Conservation (phyloP, 2,329 filamentous ascomycete species). For the Pyrenophora teres region DNA sequence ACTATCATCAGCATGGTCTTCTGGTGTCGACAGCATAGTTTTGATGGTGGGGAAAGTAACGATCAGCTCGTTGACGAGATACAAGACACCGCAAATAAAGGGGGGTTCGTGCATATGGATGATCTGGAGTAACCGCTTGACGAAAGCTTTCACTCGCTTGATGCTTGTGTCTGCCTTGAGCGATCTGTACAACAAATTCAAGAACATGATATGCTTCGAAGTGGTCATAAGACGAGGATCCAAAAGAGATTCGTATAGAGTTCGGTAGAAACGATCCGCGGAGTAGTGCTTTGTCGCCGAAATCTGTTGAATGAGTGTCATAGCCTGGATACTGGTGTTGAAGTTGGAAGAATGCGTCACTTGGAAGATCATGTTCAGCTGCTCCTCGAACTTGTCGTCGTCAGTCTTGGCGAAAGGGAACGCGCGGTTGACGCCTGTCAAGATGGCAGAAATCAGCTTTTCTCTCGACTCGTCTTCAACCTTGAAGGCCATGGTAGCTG, state of each 20-base stretch:
- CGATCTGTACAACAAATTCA: conserved; percentile 87
- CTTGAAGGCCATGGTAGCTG: conserved; percentile 51
- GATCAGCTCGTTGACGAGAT: conserved; percentile 81
- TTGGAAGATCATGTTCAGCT: conserved; percentile 91
- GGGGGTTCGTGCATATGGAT: conserved; percentile 87
- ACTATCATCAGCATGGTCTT: conserved; percentile 77
- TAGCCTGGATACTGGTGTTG: conserved; percentile 95
- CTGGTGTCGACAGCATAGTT: conserved; percentile 68
- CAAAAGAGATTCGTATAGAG: conserved; percentile 90
- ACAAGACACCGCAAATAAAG: conserved; percentile 92
- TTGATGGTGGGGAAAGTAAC: conserved; percentile 78
- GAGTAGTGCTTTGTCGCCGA: conserved; percentile 78
- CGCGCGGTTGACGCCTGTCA: conserved; percentile 94
- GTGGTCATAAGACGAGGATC: conserved; percentile 87
- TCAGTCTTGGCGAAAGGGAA: conserved; percentile 89
- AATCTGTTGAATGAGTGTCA: conserved; percentile 93
- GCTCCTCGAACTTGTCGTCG: conserved; percentile 79
- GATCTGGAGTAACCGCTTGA: conserved; percentile 88
- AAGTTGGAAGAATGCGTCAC: conserved; percentile 98
- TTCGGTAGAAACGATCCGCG: conserved; percentile 91
- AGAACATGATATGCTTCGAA: conserved; percentile 92
- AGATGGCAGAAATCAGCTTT: conserved; percentile 87
- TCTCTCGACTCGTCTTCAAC: conserved; percentile 73
- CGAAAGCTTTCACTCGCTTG: conserved; percentile 91
- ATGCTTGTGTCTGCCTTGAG: conserved; percentile 89